Evolutionary conservation across 129 eudicot species (phyloP).

Genomic region (Deinandra increscens): DNA sequence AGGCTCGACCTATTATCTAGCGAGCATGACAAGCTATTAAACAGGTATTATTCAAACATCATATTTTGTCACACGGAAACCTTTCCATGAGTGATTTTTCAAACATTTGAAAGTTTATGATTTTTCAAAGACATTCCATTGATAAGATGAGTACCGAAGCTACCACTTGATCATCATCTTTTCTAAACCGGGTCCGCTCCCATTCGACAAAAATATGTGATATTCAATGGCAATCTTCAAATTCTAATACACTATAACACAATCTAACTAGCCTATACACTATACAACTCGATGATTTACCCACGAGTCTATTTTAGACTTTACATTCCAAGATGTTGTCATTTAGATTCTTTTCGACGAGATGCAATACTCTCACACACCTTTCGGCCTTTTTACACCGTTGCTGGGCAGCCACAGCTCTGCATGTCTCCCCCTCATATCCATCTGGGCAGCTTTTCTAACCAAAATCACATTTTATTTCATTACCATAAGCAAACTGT

Average conservation of each 20-base stretch:
- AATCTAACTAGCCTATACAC: not conserved
- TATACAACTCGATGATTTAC: conserved; percentile 11
- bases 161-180: not conserved
- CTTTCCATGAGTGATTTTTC: too few species aligned
- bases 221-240: not conserved
- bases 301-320: conserved; percentile 26
- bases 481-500: conserved; percentile 14
- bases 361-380: conserved; percentile 28
- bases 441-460: conserved; percentile 30
- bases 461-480: conserved; percentile 22
- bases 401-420: too few species aligned
- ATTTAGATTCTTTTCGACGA: conserved; percentile 33
- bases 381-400: conserved; percentile 31
- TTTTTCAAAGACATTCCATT: not conserved
- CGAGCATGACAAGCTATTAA: too few species aligned
- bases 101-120: too few species aligned
- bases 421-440: conserved; percentile 32
- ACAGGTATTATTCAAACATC: too few species aligned
- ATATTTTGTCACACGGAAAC: too few species aligned
- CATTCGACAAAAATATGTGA: not conserved
- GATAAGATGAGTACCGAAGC: not conserved
- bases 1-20: too few species aligned
- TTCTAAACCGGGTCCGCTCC: not conserved
- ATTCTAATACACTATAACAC: not conserved
- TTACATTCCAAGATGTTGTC: conserved; percentile 25